Evolutionary conservation across 2,329 filamentous ascomycete species (phyloP).

Genomic region (Cladosporium oxysporum): DNA sequence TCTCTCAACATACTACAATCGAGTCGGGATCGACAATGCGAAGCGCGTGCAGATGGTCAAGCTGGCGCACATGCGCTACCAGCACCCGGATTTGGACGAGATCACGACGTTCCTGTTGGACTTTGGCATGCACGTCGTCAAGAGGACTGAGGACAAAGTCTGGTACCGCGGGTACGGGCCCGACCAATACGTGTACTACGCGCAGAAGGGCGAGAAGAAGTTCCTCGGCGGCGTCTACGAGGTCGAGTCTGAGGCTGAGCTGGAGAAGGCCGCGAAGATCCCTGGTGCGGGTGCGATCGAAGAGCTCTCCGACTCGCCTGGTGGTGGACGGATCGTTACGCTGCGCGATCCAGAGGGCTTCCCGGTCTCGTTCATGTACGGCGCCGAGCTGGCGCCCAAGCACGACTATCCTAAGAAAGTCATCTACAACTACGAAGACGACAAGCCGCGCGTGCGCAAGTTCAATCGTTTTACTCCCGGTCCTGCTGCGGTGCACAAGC

Average conservation of each 20-base stretch:
- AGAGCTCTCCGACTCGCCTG: slow-evolving; percentile 41
- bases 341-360: slow-evolving; percentile 45
- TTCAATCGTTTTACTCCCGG: slow-evolving; percentile 49
- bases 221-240: slow-evolving; percentile 48
- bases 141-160: slow-evolving; percentile 39
- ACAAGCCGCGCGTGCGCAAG: slow-evolving; percentile 42
- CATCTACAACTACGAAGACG: slow-evolving; percentile 39
- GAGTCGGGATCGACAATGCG: slow-evolving; percentile 44
- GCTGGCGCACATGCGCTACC: slow-evolving; percentile 56
- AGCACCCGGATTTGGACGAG: slow-evolving; percentile 52
- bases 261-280: slow-evolving; percentile 42
- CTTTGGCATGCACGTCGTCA: slow-evolving; percentile 47
- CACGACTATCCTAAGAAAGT: slow-evolving; percentile 37
- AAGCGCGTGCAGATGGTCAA: slow-evolving; percentile 51
- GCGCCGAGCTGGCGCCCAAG: slow-evolving; percentile 34
- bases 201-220: slow-evolving; percentile 41
- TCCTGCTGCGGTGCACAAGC: slow-evolving; percentile 52
- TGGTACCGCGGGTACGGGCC: slow-evolving; percentile 48
- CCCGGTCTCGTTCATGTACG: slow-evolving; percentile 44
- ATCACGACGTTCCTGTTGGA: slow-evolving; percentile 51
- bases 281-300: slow-evolving; percentile 36
- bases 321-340: slow-evolving; percentile 42
- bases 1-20: slow-evolving; percentile 42
- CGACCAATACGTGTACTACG: slow-evolving; percentile 50
- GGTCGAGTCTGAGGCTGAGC: slow-evolving; percentile 45